Conservation (phyloP, 371 early-diverging fungal genomes). For the Synchytrium microbalum region DNA sequence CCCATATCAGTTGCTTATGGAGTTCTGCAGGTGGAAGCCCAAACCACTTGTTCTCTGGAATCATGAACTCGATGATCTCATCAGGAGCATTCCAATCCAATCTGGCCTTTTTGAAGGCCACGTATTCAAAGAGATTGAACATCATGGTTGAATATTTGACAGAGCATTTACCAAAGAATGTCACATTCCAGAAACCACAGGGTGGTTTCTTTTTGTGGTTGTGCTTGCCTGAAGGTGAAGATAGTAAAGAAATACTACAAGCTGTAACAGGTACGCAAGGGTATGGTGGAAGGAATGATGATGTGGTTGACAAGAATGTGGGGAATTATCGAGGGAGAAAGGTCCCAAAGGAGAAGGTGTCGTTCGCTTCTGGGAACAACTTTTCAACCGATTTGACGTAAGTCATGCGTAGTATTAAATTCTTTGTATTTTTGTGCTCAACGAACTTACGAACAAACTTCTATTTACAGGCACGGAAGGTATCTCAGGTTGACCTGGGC, state of each 20-base stretch:
- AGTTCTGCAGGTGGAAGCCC: slow-evolving; percentile 25
- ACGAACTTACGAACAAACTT: too few species aligned
- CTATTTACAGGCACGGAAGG: too few species aligned
- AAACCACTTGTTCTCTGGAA: slow-evolving; percentile 13
- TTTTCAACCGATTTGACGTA: slow-evolving; percentile 16
- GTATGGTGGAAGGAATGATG: slow-evolving; percentile 3
- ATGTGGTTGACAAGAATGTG: slow-evolving; percentile 2
- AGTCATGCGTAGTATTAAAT: too few species aligned
- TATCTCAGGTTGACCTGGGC: slow-evolving; percentile 24
- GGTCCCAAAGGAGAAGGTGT: slow-evolving; percentile 14
- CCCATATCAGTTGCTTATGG: too few species aligned
- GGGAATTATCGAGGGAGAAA: slow-evolving; percentile 12
- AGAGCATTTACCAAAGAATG: slow-evolving; percentile 11
- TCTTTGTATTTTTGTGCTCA: too few species aligned
- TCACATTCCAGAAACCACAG: slow-evolving; percentile 15
- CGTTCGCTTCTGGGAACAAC: slow-evolving; percentile 27
- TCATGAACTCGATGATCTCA: slow-evolving; percentile 4
- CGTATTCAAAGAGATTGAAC: slow-evolving; percentile 11
- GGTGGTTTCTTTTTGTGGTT: slow-evolving; percentile 34
- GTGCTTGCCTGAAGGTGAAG: slow-evolving; percentile 11
- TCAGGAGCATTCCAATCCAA: slow-evolving; percentile 6
- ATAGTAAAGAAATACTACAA: slow-evolving; percentile 18
- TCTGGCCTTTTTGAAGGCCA: background rate
- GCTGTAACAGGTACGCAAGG: slow-evolving; percentile 7
- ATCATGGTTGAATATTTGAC: slow-evolving; percentile 14